These are phyloP conservation scores for Phaeosphaeriaceae sp. DNA, from an alignment of 2,329 filamentous ascomycete species.

Conservation along the genomic window DNA sequence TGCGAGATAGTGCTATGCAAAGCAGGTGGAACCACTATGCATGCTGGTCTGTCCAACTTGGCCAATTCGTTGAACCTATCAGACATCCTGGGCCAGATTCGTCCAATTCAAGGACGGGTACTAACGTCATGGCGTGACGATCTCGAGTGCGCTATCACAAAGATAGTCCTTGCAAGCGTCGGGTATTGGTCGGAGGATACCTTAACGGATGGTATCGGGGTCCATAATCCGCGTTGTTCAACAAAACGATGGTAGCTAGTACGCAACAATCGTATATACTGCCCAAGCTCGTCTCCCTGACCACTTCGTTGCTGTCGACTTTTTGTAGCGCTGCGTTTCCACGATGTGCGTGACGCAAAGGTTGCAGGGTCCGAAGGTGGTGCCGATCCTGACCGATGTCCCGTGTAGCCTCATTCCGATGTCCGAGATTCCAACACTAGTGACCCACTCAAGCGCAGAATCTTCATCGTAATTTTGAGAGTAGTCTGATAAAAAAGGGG, in stretches of 20 bases:
- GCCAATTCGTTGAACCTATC: background rate
- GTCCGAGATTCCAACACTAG: conserved; percentile 33
- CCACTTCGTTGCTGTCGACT: background rate
- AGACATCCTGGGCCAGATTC: background rate
- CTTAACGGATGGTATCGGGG: background rate
- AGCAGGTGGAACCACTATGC: background rate
- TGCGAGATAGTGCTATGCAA: background rate
- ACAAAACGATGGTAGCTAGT: background rate
- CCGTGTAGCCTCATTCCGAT: conserved; percentile 20
- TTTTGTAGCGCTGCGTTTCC: background rate
- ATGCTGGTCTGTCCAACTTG: background rate
- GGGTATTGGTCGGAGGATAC: background rate
- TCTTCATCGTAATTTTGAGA: conserved; percentile 21
- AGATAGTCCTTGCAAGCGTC: background rate
- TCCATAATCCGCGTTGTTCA: background rate
- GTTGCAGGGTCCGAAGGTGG: conserved; percentile 2
- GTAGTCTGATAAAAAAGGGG: conserved; percentile 29
- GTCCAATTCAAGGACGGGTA: background rate
- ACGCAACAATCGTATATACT: background rate
- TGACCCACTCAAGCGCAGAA: conserved; percentile 22
- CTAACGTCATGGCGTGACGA: background rate
- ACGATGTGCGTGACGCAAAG: background rate
- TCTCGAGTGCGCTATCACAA: background rate
- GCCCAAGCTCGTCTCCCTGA: background rate
- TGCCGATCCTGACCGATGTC: conserved; percentile 31